Conservation (phyloP, 345 rosid genomes). For the Eucalyptus decipiens region DNA sequence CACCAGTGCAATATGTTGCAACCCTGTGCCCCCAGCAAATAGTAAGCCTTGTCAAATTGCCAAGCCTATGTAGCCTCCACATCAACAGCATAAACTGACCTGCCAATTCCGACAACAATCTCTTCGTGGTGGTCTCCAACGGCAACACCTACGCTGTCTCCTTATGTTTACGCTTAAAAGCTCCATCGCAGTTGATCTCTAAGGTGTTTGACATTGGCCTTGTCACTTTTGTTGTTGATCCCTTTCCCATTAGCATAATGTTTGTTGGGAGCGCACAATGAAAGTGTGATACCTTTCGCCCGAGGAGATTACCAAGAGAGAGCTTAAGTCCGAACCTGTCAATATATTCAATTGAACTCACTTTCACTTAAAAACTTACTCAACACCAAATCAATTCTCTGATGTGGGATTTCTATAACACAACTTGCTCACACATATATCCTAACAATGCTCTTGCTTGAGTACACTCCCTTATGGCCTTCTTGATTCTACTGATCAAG, state of each 20-base stretch:
- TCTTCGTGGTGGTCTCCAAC: rapidly evolving
- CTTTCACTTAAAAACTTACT: too few species aligned
- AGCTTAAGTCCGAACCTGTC: too few species aligned
- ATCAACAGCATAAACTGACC: neutral
- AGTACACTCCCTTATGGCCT: neutral
- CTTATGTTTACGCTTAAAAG: neutral
- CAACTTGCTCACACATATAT: too few species aligned
- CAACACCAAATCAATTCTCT: rapidly evolving
- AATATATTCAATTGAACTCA: too few species aligned
- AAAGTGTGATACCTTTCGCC: rapidly evolving
- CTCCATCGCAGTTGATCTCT: neutral
- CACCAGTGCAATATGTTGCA: neutral
- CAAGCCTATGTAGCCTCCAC: neutral
- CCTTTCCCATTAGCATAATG: neutral
- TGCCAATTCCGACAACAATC: neutral
- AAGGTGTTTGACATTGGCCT: neutral
- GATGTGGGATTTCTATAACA: too few species aligned
- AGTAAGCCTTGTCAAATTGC: neutral
- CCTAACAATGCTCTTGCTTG: too few species aligned
- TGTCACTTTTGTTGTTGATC: neutral
- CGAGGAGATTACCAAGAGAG: rapidly evolving
- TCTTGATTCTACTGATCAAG: neutral
- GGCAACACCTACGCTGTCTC: neutral
- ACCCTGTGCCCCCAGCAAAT: neutral
- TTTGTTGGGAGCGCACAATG: too few species aligned